Conservation (phyloP, 2,329 filamentous ascomycete genomes). For the Xylaria sp. region DNA sequence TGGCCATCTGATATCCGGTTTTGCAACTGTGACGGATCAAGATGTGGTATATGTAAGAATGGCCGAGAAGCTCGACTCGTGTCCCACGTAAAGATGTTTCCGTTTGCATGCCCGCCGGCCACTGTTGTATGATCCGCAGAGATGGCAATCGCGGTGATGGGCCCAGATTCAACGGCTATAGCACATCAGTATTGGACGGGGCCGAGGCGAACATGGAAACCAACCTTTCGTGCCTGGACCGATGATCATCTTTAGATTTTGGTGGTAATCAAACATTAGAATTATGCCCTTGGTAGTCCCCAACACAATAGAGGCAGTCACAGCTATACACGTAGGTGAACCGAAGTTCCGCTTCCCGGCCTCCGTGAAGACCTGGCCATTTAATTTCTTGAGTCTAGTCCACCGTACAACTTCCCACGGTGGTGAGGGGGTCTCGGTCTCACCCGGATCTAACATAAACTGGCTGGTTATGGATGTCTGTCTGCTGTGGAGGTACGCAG, state of each 20-base stretch:
- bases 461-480: constrained; percentile 79
- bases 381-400: constrained; percentile 90
- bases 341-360: constrained; percentile 91
- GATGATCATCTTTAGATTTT: constrained; percentile 91
- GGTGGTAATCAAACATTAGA: constrained; percentile 95
- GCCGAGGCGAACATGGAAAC: constrained; percentile 22
- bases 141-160: constrained; percentile 83
- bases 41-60: constrained; percentile 82
- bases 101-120: constrained; percentile 85
- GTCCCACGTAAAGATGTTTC: constrained; percentile 97
- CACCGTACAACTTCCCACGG: constrained; percentile 98
- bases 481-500: constrained; percentile 80
- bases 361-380: constrained; percentile 89
- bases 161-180: constrained; percentile 83
- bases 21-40: constrained; percentile 67
- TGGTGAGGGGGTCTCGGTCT: constrained; percentile 71
- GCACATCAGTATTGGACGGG: constrained; percentile 10
- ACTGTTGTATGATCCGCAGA: constrained; percentile 93
- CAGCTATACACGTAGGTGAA: constrained; percentile 82
- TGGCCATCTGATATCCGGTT: constrained; percentile 79
- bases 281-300: constrained; percentile 95
- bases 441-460: constrained; percentile 62
- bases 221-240: constrained; percentile 88
- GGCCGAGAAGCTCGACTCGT: constrained; percentile 78
- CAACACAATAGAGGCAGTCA: constrained; percentile 85